Base-by-base conservation (phyloP, 345 rosid species). In the Eucalyptus pauciflora region DNA sequence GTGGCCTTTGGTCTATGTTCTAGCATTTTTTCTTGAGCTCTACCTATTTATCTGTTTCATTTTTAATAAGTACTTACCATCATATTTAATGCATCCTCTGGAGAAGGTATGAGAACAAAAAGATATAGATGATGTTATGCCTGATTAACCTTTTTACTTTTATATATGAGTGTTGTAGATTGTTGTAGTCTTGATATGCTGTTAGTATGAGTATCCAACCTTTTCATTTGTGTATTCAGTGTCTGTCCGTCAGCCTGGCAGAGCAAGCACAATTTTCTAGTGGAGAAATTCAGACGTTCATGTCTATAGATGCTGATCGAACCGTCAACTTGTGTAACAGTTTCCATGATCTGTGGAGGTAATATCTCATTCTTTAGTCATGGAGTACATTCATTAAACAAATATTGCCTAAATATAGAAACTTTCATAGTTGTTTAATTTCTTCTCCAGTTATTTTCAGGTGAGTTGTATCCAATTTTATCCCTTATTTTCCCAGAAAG, bases 221-320 rank as follows among this genome's bases (percentile, higher is more conserved):
- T 56, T 50, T 81, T 64, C 86, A 89, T 91, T 89, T 87, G 90
- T 90, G 85, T 52, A 83, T 91, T 88, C 93, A 97, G 99, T 96
- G 99, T 91, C 93, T 96, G 76, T 89, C 89, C 89, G 93, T 96
- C 91, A 95, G 94, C 93, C 92, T 93, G 88, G 96, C 96, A 71
- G 97, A 95, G 90, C 92, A 95, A 88, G 94, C 96, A 50, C 94
- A 92, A 91, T 97, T 97, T 93, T 96, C 97, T 31, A 94, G 93
- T 90, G 99, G 99, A 24, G 99, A 97, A 94, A 95, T 97, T 93
- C 99, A 97, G 93, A 97, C 99, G 85, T 97, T 97, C 91, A 96
- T 97, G 99, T 97, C 99, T 12, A 93, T 97, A 89, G 99, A 96
- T 95, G 97, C 97, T 91, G 99, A 97, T 93, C 95, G 97, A 90